Evolutionary conservation across 768 basidiomycete genomes (phyloP).

Genomic region (Mycena galericulata): DNA sequence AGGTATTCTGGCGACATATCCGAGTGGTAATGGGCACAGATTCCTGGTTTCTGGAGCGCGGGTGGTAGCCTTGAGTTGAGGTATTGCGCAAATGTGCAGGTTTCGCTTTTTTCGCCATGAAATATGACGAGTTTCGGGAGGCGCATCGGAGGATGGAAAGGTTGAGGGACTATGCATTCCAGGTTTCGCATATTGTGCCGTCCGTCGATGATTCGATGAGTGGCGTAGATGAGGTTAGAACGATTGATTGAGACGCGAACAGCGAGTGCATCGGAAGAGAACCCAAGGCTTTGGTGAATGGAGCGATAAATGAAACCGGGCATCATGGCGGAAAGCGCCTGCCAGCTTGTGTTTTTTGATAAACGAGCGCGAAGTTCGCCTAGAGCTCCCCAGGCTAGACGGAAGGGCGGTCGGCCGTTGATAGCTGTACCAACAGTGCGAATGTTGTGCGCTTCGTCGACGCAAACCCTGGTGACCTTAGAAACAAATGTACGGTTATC

Average conservation of each 20-base stretch:
- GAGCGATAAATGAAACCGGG: neutral
- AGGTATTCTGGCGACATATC: conserved; percentile 20
- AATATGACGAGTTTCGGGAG: neutral
- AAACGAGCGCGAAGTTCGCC: neutral
- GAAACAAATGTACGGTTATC: neutral
- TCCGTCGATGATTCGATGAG: neutral
- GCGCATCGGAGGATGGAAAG: conserved; percentile 14
- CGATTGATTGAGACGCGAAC: conserved; percentile 3
- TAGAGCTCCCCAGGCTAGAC: neutral
- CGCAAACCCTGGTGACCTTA: neutral
- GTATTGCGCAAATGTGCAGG: neutral
- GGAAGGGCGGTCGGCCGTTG: neutral
- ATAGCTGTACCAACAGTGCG: neutral
- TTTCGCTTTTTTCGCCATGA: conserved; percentile 8
- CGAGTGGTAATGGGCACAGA: conserved; percentile 8
- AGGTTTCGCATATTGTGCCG: neutral
- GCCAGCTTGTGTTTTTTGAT: neutral
- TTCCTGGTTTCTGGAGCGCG: neutral
- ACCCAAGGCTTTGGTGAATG: neutral
- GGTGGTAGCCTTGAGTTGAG: neutral
- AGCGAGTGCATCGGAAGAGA: neutral
- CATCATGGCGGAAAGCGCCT: neutral
- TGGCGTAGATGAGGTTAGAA: conserved; percentile 6
- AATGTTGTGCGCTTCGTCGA: conserved; percentile 12
- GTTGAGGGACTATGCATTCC: neutral